Percentiles rank a stretch among this genome's conserved stretches.
Conservation (phyloP, 345 rosid genomes). For the Lepidium aucheri region DNA sequence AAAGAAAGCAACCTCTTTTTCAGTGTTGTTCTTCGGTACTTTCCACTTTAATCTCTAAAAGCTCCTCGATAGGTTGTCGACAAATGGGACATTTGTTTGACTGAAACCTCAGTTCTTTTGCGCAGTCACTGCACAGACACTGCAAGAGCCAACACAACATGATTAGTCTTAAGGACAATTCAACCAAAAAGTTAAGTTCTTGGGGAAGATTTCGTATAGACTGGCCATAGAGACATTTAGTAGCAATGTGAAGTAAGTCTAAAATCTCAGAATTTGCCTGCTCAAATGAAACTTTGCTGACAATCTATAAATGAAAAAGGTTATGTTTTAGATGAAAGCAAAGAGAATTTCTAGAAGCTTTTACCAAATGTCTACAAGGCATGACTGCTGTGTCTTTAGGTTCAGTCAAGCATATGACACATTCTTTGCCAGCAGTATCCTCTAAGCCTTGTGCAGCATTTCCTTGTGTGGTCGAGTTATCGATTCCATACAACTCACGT, state of each 20-base stretch:
- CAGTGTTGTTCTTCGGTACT: conserved; percentile 27
- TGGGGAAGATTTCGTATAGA: background rate
- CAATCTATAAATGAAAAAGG: background rate
- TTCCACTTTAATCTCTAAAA: conserved; percentile 72
- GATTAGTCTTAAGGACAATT: background rate
- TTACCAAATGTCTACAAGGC: conserved; percentile 95
- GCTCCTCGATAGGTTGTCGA: conserved; percentile 67
- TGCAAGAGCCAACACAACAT: conserved; percentile 27
- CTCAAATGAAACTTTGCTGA: background rate
- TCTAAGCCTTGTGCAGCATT: conserved; percentile 37
- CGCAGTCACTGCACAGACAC: conserved; percentile 85
- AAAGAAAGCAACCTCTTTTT: conserved; percentile 28
- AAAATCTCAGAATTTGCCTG: background rate
- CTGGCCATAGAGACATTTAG: background rate
- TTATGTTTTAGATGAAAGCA: background rate
- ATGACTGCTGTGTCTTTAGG: conserved; percentile 78
- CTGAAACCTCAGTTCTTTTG: conserved; percentile 67
- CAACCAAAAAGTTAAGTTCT: background rate
- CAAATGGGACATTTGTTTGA: conserved; percentile 91
- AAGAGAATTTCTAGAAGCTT: background rate
- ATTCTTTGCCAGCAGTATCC: conserved; percentile 66
- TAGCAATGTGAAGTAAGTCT: background rate
- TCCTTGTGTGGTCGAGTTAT: conserved; percentile 35
- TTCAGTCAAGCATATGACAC: conserved; percentile 93
- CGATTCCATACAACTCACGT: conserved; percentile 69